Conservation (phyloP, 2,329 filamentous ascomycete species). For the Pseudogymnoascus verrucosus region DNA sequence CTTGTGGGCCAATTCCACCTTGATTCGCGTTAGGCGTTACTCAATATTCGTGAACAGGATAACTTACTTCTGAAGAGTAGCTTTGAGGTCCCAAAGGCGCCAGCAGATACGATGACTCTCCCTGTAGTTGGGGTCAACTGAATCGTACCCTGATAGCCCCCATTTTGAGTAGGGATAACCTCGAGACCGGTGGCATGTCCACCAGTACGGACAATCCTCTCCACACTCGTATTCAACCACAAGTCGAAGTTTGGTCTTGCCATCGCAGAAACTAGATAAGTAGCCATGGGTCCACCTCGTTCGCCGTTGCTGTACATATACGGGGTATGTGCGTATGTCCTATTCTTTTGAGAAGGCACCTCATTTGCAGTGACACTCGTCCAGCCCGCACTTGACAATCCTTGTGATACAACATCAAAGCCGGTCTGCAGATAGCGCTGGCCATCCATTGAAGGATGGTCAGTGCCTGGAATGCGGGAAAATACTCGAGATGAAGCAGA, state of each 20-base stretch:
- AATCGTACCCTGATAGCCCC: constrained; percentile 51
- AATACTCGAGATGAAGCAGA: constrained; percentile 55
- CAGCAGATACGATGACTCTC: constrained; percentile 60
- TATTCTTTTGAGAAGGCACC: constrained; percentile 53
- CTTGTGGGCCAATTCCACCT: constrained; percentile 21
- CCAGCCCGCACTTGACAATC: constrained; percentile 55
- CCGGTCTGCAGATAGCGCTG: constrained; percentile 60
- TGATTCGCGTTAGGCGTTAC: constrained; percentile 28
- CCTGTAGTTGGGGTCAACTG: constrained; percentile 52
- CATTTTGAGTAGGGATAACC: constrained; percentile 45
- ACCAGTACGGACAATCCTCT: constrained; percentile 55
- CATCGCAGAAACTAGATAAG: constrained; percentile 58
- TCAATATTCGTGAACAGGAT: constrained; percentile 52
- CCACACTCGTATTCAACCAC: constrained; percentile 58
- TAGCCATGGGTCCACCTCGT: constrained; percentile 61
- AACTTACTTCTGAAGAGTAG: constrained; percentile 60
- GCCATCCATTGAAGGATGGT: constrained; percentile 56
- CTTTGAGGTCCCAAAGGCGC: constrained; percentile 62
- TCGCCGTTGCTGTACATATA: constrained; percentile 62
- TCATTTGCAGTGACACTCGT: constrained; percentile 51
- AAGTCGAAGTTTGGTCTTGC: constrained; percentile 57
- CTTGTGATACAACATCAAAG: constrained; percentile 53
- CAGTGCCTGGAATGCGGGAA: constrained; percentile 61
- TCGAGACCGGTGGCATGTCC: constrained; percentile 60
- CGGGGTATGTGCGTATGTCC: constrained; percentile 53